These are phyloP conservation scores for Clonostachys rosea DNA, from an alignment of 2,329 filamentous ascomycete genomes.

Conservation along the genomic window DNA sequence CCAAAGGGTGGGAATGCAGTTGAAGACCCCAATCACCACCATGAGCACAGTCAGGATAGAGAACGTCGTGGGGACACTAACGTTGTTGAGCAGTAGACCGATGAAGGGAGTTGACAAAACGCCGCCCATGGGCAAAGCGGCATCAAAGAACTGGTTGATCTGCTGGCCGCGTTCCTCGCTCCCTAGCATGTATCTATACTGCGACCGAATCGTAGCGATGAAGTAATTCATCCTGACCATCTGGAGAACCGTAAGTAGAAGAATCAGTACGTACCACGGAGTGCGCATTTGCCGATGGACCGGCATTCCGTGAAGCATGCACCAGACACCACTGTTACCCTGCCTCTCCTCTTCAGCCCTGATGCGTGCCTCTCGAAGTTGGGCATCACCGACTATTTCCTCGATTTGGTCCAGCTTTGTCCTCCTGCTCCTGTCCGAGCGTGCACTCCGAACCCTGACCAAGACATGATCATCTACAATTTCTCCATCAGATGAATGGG, in stretches of 20 bases:
- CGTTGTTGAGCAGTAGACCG: slow-evolving; percentile 62
- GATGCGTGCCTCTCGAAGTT: slow-evolving; percentile 49
- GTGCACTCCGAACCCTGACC: slow-evolving; percentile 31
- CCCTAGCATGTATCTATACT: slow-evolving; percentile 66
- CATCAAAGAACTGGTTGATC: slow-evolving; percentile 37
- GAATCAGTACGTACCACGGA: slow-evolving; percentile 84
- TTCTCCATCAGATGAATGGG: slow-evolving; percentile 51
- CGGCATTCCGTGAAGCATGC: slow-evolving; percentile 64
- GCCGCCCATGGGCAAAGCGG: slow-evolving; percentile 61
- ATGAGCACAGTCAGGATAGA: slow-evolving; percentile 53
- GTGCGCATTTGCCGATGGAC: slow-evolving; percentile 70
- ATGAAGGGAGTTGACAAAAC: slow-evolving; percentile 68
- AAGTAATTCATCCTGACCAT: slow-evolving; percentile 90
- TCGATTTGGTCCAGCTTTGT: slow-evolving; percentile 59
- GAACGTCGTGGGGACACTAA: slow-evolving; percentile 57
- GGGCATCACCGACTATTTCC: slow-evolving; percentile 51
- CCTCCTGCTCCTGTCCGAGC: slow-evolving; percentile 44
- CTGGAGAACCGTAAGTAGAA: slow-evolving; percentile 72
- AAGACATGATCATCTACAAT: slow-evolving; percentile 40
- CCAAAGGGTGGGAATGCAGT: slow-evolving; percentile 57
- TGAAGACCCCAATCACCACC: slow-evolving; percentile 54
- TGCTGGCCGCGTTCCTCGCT: slow-evolving; percentile 29
- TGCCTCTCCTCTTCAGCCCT: slow-evolving; percentile 55
- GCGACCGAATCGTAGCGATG: slow-evolving; percentile 70
- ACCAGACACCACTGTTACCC: slow-evolving; percentile 62